phyloP scores from a whole-genome alignment of 2,329 filamentous ascomycete genomes.

The Seiridium cupressi region DNA sequence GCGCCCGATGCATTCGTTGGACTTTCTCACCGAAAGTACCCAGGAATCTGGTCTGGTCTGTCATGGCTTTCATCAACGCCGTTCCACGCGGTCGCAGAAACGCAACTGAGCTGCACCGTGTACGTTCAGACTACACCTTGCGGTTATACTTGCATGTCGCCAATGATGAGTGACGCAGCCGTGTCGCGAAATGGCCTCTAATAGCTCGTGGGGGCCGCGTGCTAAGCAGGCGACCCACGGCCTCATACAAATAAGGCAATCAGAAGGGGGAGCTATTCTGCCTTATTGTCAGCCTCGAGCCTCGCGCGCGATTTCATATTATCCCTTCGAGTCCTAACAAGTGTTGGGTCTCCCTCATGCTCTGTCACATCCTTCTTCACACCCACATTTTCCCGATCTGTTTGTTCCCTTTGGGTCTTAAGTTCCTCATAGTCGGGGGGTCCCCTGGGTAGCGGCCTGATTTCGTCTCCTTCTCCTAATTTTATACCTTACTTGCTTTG shows the following conservation, averaged over 20 bases:
- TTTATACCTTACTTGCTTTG: background rate
- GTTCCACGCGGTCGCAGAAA: background rate
- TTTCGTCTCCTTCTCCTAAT: background rate
- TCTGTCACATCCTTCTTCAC: conserved; percentile 2
- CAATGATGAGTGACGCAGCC: background rate
- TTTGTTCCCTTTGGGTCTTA: background rate
- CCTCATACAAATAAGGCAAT: conserved; percentile 5
- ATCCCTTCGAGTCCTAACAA: background rate
- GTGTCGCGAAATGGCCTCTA: background rate
- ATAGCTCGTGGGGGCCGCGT: background rate
- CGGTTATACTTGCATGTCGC: background rate
- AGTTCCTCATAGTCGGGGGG: background rate
- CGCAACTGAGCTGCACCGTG: background rate
- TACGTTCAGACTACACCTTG: background rate
- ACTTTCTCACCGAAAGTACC: background rate
- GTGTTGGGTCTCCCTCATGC: background rate
- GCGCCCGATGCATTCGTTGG: background rate
- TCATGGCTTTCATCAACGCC: background rate
- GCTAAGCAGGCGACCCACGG: conserved; percentile 2
- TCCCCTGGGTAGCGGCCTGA: background rate
- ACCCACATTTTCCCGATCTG: background rate
- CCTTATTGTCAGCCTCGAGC: conserved; percentile 26
- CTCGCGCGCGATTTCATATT: background rate
- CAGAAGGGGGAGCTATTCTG: conserved; percentile 13
- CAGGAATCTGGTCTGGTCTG: background rate